Conservation (phyloP, 108 stramenopile genomes). For the Epipyxis sp. region DNA sequence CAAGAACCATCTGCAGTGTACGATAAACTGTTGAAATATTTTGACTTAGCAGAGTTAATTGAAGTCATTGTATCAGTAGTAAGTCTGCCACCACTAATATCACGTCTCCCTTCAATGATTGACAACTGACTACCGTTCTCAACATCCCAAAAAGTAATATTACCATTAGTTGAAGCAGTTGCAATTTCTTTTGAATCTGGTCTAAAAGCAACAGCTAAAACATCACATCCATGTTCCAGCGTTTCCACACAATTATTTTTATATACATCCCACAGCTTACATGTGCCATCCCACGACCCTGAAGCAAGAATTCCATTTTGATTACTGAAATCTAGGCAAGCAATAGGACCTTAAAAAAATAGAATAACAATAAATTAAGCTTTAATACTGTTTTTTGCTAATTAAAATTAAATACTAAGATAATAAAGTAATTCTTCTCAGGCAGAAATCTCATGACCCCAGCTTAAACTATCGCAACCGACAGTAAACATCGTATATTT, state of each 20-base stretch:
- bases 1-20: constrained; percentile 95
- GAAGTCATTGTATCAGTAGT: constrained; percentile 69
- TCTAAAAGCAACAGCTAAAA: constrained; percentile 85
- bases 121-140: constrained; percentile 69
- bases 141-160: constrained; percentile 84
- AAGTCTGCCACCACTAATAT: constrained; percentile 69
- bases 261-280: constrained; percentile 95
- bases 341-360: constrained; percentile 91
- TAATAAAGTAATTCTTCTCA: too few species aligned
- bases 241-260: constrained; percentile 78
- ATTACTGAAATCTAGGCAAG: constrained; percentile 70
- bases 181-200: constrained; percentile 92
- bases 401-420: too few species aligned
- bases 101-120: constrained; percentile 81
- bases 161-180: constrained; percentile 85
- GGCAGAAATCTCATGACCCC: too few species aligned
- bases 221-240: constrained; percentile 82
- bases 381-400: too few species aligned
- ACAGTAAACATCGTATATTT: too few species aligned
- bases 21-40: constrained; percentile 88
- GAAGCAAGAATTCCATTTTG: constrained; percentile 66
- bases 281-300: constrained; percentile 95
- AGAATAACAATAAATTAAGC: too few species aligned
- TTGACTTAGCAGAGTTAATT: constrained; percentile 76
- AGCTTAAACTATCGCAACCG: too few species aligned